Base-by-base conservation (phyloP, 345 rosid genomes). In the Trapa bicornis region DNA sequence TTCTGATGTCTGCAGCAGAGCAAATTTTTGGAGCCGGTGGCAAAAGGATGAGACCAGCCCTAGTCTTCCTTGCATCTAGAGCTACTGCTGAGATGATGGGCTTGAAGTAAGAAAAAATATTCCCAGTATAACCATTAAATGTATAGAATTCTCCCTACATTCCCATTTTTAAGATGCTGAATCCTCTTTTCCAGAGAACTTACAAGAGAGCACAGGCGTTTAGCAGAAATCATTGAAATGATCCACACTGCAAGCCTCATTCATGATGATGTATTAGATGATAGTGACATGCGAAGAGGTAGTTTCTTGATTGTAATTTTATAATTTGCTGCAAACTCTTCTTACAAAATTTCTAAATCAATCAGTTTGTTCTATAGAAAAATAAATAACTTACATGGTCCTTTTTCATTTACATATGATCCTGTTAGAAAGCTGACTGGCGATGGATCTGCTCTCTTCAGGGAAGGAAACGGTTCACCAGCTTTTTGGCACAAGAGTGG, bases 1-100 rank as follows among this genome's bases (percentile, higher is more conserved):
- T 94, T 70, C 76, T 94, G 61, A 89, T 84, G 88, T 91, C 97
- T 52, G 97, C 97, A 16, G 99, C 99, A 65, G 93, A 94, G 80
- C 97, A 94, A 80, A 91, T 91, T 43, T 91, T 94, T 75, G 72
- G 99, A 72, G 99, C 99, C 67, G 97, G 99, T 77, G 99, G 99
- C 37, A 94, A 94, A 81, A 85, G 99, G 77, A 89, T 91, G 96
- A 84, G 96, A 71, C 99, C 97, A 6, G 96, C 96, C 70, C 78
- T 94, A 75, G 99, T 91, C 14, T 94, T 94, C 80, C 84, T 94
- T 45, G 96, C 89, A 66, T 91, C 99, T 67, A 83, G 96, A 80
- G 97, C 97, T 67, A 94, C 95, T 3, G 93, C 96, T 0, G 89
- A 94, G 75, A 73, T 91, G 71, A 80, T 74, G 32, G 89, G 93